phyloP scores from a whole-genome alignment of 148 eudicot species.

The Spergularia marina region DNA sequence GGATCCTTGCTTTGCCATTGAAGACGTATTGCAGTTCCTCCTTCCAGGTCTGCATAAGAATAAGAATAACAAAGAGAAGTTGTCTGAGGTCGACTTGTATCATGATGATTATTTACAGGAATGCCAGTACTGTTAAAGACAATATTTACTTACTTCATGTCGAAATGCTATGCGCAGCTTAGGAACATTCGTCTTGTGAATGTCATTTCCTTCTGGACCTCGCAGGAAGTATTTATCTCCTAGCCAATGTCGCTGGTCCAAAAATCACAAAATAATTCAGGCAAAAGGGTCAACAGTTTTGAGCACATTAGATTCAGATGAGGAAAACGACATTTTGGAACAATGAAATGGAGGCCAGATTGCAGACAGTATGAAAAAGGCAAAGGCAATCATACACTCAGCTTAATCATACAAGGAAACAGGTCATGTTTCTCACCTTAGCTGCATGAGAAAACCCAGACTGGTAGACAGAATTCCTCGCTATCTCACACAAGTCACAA shows the following conservation, averaged over 20 bases:
- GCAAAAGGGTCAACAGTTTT: not conserved
- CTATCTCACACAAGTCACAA: slow-evolving; percentile 80
- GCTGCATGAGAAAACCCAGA: slow-evolving; percentile 79
- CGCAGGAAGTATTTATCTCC: slow-evolving; percentile 61
- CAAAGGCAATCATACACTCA: too few relatives aligned
- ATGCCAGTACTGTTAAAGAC: not conserved
- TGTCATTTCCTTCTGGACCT: slow-evolving; percentile 70
- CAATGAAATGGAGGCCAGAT: not conserved
- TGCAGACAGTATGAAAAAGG: not conserved
- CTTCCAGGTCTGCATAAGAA: slow-evolving; percentile 61
- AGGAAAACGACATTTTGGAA: not conserved
- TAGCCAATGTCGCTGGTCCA: slow-evolving; percentile 64
- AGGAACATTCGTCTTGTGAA: slow-evolving; percentile 72
- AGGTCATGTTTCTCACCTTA: slow-evolving; percentile 44
- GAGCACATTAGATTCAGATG: not conserved
- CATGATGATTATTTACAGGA: not conserved
- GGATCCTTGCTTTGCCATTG: slow-evolving; percentile 51
- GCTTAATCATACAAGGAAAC: not conserved
- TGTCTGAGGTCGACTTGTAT: not conserved
- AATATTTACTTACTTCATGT: slow-evolving; percentile 44
- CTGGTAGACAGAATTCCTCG: slow-evolving; percentile 79
- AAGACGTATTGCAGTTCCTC: slow-evolving; percentile 67
- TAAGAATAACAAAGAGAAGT: not conserved
- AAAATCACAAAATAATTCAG: not conserved
- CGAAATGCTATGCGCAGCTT: slow-evolving; percentile 61